Evolutionary conservation across 768 basidiomycete species (phyloP).

Genomic region (Panus rudis): DNA sequence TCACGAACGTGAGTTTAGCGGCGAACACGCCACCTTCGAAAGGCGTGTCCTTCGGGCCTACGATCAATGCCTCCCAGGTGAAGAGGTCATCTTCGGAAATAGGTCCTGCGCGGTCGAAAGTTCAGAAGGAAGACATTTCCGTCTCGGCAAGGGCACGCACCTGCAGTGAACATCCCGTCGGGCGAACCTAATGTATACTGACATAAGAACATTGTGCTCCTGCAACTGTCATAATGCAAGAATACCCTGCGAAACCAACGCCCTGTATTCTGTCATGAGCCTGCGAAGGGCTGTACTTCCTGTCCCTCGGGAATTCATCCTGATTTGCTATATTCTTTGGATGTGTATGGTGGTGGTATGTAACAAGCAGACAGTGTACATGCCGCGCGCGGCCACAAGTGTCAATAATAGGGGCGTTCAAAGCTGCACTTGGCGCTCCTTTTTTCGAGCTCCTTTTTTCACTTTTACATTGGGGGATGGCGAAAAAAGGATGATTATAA

Average conservation of each 20-base stretch:
- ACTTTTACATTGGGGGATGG: too few relatives aligned
- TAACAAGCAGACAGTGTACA: too few relatives aligned
- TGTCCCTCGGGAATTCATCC: conserved; percentile 52
- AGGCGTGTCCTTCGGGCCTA: conserved; percentile 90
- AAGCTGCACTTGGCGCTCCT: too few relatives aligned
- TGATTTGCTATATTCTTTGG: too few relatives aligned
- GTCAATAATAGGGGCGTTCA: too few relatives aligned
- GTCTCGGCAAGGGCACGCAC: conserved; percentile 29
- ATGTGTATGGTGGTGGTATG: too few relatives aligned
- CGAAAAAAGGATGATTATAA: too few relatives aligned
- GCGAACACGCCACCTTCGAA: conserved; percentile 96
- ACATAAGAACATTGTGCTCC: conserved; percentile 4
- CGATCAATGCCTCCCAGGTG: conserved; percentile 92
- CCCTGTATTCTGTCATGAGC: conserved; percentile 91
- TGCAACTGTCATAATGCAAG: conserved; percentile 2
- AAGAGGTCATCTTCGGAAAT: conserved; percentile 91
- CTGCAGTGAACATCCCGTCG: conserved; percentile 96
- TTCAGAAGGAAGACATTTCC: conserved; percentile 3
- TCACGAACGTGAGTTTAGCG: conserved; percentile 86
- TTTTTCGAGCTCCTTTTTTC: too few relatives aligned
- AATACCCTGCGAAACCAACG: conserved; percentile 71
- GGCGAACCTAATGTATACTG: conserved; percentile 51
- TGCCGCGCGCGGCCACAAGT: too few relatives aligned
- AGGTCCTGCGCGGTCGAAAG: conserved; percentile 46
- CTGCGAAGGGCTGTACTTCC: conserved; percentile 73